phyloP scores from a whole-genome alignment of 2,329 filamentous ascomycete genomes.

The Colletotrichum lini region DNA sequence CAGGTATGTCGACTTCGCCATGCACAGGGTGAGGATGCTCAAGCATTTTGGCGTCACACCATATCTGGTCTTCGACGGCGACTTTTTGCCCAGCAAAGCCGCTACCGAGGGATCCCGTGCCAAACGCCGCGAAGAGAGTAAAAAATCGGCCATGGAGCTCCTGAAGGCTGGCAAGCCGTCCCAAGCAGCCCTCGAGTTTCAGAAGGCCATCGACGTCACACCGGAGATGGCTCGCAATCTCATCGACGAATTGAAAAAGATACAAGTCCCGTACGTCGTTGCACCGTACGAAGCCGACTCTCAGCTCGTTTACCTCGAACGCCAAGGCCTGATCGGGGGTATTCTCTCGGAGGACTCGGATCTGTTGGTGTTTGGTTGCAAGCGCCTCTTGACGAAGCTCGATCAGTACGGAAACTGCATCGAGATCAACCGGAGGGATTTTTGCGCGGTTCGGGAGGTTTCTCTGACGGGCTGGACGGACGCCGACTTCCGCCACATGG shows the following conservation, averaged over 20 bases:
- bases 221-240: conserved; percentile 94
- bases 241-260: conserved; percentile 90
- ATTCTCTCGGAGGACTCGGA: conserved; percentile 98
- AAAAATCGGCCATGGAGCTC: conserved; percentile 81
- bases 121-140: conserved; percentile 83
- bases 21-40: conserved; percentile 94
- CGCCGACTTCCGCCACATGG: conserved; percentile 92
- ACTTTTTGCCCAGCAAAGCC: conserved; percentile 93
- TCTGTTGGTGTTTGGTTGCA: conserved; percentile 93
- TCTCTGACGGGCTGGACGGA: conserved; percentile 94
- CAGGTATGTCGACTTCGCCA: conserved; percentile 90
- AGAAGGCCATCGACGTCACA: conserved; percentile 96
- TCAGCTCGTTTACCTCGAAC: conserved; percentile 95
- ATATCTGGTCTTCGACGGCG: conserved; percentile 96
- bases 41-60: conserved; percentile 94
- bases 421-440: conserved; percentile 91
- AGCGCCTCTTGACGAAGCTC: conserved; percentile 90
- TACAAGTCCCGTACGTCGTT: conserved; percentile 87
- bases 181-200: conserved; percentile 87
- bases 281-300: conserved; percentile 98
- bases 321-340: conserved; percentile 84
- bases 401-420: conserved; percentile 95
- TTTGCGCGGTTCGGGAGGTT: conserved; percentile 89
- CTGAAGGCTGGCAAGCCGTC: conserved; percentile 84
- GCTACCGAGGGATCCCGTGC: conserved; percentile 84